Percentiles rank a stretch among this genome's conserved stretches.
phyloP scores from a whole-genome alignment of 352 stramenopile genomes.

The Pythium myriotylum region DNA sequence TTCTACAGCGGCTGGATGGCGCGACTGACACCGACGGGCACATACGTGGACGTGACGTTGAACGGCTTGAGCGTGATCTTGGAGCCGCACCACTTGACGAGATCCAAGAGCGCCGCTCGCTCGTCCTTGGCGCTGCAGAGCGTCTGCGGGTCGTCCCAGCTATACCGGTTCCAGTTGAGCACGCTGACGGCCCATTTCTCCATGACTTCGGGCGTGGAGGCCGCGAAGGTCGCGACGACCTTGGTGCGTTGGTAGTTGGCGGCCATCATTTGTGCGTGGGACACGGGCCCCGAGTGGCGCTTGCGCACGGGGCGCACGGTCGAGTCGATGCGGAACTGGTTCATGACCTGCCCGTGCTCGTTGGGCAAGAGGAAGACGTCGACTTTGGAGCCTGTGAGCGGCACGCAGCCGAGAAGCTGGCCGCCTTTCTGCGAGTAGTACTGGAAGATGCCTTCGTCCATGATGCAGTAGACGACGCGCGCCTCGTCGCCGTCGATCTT shows the following conservation, averaged over 20 bases:
- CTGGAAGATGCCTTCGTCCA: conserved; percentile 79
- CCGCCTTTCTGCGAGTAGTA: conserved; percentile 81
- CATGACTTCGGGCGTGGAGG: conserved; percentile 53
- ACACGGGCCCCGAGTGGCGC: conserved; percentile 27
- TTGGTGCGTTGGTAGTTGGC: conserved; percentile 24
- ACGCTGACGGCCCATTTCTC: conserved; percentile 78
- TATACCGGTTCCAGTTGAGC: conserved; percentile 87
- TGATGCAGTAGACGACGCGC: conserved; percentile 81
- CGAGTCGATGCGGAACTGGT: conserved; percentile 75
- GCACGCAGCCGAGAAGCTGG: conserved; percentile 56
- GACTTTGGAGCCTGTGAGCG: conserved; percentile 75
- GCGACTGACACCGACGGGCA: conserved; percentile 53
- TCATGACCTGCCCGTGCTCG: conserved; percentile 37
- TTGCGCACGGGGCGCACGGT: conserved; percentile 30
- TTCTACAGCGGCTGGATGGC: conserved; percentile 59
- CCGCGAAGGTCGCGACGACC: conserved; percentile 46
- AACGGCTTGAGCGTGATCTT: conserved; percentile 35
- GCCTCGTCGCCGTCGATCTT: conserved; percentile 64
- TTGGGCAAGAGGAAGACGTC: conserved; percentile 71
- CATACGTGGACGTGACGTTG: conserved; percentile 16
- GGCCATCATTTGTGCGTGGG: conserved; percentile 24
- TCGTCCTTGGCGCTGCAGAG: conserved; percentile 81
- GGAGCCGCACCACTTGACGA: conserved; percentile 33
- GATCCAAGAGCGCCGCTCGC: conserved; percentile 42
- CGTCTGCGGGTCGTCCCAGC: conserved; percentile 79